Evolutionary conservation across 176 grass and related monocot species (phyloP).

Genomic region (Oryza nivara): DNA sequence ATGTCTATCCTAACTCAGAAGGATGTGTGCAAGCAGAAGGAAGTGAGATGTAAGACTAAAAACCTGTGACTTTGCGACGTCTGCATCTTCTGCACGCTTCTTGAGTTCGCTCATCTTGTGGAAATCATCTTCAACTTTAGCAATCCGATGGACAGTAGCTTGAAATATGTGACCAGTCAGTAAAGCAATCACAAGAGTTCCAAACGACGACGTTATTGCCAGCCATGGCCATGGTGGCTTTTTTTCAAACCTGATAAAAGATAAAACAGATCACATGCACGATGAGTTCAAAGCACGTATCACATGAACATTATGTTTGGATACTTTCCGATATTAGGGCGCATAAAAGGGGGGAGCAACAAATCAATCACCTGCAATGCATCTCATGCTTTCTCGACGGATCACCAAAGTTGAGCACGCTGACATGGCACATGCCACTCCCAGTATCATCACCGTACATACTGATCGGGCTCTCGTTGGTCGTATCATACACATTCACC

Average conservation of each 20-base stretch:
- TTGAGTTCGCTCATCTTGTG: constrained; percentile 77
- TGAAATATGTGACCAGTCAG: constrained; percentile 76
- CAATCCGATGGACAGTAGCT: constrained; percentile 74
- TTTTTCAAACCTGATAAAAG: constrained; percentile 71
- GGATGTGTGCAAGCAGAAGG: background rate
- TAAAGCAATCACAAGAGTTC: constrained; percentile 73
- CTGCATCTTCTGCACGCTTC: constrained; percentile 80
- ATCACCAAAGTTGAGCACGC: constrained; percentile 90
- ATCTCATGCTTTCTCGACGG: constrained; percentile 93
- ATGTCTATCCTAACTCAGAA: constrained; percentile 17
- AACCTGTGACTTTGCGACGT: constrained; percentile 95
- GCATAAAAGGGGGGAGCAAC: background rate
- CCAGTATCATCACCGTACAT: constrained; percentile 82
- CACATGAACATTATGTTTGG: background rate
- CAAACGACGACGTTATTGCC: constrained; percentile 74
- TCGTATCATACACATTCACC: constrained; percentile 97
- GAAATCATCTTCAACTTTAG: constrained; percentile 90
- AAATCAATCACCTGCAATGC: constrained; percentile 87
- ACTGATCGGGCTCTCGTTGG: constrained; percentile 65
- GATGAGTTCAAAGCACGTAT: background rate
- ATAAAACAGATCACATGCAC: constrained; percentile 13
- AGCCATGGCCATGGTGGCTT: constrained; percentile 74
- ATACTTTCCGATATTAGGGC: background rate
- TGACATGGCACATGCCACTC: constrained; percentile 56
- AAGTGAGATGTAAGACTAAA: background rate